These are phyloP conservation scores for Solanum appendiculatum DNA, from an alignment of 257 asterid species.

Conservation along the genomic window DNA sequence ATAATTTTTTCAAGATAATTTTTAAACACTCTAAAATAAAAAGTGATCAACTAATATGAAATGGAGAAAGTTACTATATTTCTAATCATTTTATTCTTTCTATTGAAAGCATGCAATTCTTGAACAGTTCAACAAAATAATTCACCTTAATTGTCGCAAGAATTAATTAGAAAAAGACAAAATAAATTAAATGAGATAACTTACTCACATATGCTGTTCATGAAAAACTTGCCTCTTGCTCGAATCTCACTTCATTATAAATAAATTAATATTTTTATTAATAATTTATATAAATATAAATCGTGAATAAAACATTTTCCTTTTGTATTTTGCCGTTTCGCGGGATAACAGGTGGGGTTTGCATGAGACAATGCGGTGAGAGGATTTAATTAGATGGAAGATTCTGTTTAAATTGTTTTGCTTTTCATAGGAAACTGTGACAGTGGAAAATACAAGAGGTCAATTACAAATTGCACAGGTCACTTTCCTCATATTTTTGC, in stretches of 20 bases:
- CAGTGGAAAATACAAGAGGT: slow-evolving; percentile 6
- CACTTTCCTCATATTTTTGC: background rate
- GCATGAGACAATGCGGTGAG: slow-evolving; percentile 7
- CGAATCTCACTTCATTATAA: background rate
- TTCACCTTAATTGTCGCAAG: background rate
- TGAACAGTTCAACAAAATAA: background rate
- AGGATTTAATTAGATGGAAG: background rate
- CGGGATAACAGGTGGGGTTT: background rate
- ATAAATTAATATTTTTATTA: background rate
- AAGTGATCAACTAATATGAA: too few relatives aligned
- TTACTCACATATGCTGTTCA: background rate
- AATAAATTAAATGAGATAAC: background rate
- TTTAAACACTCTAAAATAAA: too few relatives aligned
- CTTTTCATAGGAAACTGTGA: background rate
- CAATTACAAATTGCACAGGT: background rate
- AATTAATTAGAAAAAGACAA: background rate
- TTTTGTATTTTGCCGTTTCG: background rate
- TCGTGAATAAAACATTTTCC: background rate
- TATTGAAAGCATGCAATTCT: background rate
- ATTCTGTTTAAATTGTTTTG: background rate
- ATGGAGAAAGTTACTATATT: too few relatives aligned
- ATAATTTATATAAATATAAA: background rate
- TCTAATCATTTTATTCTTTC: background rate
- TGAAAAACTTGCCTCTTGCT: background rate
- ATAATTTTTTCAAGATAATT: too few relatives aligned